phyloP scores from a whole-genome alignment of 208 protist genomes.

The Herpetomonas samuelpessoai region DNA sequence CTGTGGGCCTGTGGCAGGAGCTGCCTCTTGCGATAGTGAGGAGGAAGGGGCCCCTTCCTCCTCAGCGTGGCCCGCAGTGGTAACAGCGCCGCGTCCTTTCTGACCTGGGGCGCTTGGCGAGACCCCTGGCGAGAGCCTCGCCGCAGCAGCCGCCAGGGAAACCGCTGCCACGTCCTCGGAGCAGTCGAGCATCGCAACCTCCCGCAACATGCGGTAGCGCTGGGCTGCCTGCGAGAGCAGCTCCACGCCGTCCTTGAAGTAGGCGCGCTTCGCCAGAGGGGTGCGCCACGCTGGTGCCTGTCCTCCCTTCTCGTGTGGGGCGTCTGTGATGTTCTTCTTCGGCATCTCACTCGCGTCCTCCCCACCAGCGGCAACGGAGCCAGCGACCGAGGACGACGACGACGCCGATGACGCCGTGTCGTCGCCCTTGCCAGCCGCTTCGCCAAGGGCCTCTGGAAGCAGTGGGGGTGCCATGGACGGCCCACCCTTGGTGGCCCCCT shows the following conservation, averaged over 20 bases:
- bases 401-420: too few relatives aligned
- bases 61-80: background rate
- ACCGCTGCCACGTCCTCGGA: constrained; percentile 25
- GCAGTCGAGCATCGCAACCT: constrained; percentile 52
- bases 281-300: too few relatives aligned
- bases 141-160: constrained; percentile 1
- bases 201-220: constrained; percentile 59
- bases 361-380: background rate
- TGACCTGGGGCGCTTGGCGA: background rate
- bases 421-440: too few relatives aligned
- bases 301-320: constrained; percentile 1
- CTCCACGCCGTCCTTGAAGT: constrained; percentile 37
- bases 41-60: background rate
- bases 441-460: too few relatives aligned
- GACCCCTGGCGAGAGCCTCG: background rate
- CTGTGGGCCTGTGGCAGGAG: background rate
- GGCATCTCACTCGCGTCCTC: background rate
- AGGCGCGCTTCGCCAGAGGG: constrained; percentile 5
- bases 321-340: background rate
- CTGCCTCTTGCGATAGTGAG: too few relatives aligned
- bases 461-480: too few relatives aligned
- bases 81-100: background rate
- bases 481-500: constrained; percentile 7
- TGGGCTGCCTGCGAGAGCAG: constrained; percentile 55
- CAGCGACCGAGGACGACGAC: too few relatives aligned